Evolutionary conservation across 2,329 filamentous ascomycete species (phyloP).

Genomic region (Monosporascus ibericus): DNA sequence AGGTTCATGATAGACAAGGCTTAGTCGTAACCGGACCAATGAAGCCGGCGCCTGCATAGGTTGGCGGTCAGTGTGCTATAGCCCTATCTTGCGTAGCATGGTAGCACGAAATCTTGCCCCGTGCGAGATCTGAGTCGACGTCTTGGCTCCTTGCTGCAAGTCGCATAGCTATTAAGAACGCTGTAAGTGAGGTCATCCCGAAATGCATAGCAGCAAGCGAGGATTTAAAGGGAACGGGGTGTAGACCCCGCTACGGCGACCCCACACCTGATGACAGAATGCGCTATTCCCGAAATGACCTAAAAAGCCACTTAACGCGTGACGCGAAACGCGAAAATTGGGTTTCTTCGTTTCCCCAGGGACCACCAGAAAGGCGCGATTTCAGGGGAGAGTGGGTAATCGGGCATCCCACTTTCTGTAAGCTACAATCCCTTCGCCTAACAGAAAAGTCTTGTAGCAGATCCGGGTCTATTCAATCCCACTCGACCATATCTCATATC

Average conservation of each 20-base stretch:
- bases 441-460: background rate
- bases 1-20: conserved; percentile 20
- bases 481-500: background rate
- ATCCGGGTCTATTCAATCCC: background rate
- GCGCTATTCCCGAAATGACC: background rate
- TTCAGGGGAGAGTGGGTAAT: background rate
- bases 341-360: background rate
- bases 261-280: background rate
- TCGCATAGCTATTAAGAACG: background rate
- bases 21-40: conserved; percentile 38
- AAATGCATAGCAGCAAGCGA: too few relatives aligned
- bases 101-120: conserved; percentile 1
- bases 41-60: conserved; percentile 27
- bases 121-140: conserved; percentile 7
- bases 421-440: background rate
- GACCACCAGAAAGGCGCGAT: background rate
- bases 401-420: background rate
- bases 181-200: too few relatives aligned
- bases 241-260: too few relatives aligned
- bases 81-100: too few relatives aligned
- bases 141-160: conserved; percentile 9
- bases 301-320: conserved; percentile 1
- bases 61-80: too few relatives aligned
- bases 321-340: background rate
- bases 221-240: too few relatives aligned